Evolutionary conservation across 495 filamentous ascomycete genomes (phyloP).

Genomic region (Pseudomonodictys pantanalensis): DNA sequence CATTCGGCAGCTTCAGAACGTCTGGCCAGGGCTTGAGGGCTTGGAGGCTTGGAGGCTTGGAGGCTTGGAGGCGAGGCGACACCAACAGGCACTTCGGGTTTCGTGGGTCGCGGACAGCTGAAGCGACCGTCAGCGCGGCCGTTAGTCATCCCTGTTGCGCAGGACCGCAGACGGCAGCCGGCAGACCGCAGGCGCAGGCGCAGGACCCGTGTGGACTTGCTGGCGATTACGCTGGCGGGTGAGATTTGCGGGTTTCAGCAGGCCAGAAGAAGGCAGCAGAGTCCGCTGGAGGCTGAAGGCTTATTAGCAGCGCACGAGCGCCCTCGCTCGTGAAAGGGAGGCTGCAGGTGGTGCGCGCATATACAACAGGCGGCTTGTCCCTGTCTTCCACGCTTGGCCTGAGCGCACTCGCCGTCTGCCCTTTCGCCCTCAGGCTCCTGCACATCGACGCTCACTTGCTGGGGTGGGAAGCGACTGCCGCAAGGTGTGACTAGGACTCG

Average conservation of each 20-base stretch:
- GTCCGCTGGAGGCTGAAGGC: slow-evolving; percentile 2
- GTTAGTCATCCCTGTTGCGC: slow-evolving; percentile 30
- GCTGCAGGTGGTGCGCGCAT: too few relatives aligned
- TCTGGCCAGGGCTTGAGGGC: too few relatives aligned
- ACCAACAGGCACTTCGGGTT: slow-evolving; percentile 5
- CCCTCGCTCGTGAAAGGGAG: too few relatives aligned
- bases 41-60: not conserved
- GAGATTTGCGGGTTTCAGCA: slow-evolving; percentile 31
- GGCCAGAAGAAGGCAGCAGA: slow-evolving; percentile 16
- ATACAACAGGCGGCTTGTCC: not conserved
- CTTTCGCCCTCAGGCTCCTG: not conserved
- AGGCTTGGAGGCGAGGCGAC: not conserved
- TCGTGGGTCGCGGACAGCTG: slow-evolving; percentile 19
- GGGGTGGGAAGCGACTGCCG: slow-evolving; percentile 21
- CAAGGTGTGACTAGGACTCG: too few relatives aligned
- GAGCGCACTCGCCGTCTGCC: not conserved
- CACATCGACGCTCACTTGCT: not conserved
- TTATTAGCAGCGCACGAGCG: slow-evolving; percentile 5
- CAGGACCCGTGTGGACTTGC: too few relatives aligned
- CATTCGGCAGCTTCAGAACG: not conserved
- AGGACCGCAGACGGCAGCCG: not conserved
- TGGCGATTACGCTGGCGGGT: slow-evolving; percentile 29
- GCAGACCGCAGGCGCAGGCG: too few relatives aligned
- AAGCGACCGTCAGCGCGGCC: slow-evolving; percentile 19
- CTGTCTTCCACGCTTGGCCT: not conserved